Evolutionary conservation across 2,329 filamentous ascomycete genomes (phyloP).

Genomic region (Penicillium sp.): DNA sequence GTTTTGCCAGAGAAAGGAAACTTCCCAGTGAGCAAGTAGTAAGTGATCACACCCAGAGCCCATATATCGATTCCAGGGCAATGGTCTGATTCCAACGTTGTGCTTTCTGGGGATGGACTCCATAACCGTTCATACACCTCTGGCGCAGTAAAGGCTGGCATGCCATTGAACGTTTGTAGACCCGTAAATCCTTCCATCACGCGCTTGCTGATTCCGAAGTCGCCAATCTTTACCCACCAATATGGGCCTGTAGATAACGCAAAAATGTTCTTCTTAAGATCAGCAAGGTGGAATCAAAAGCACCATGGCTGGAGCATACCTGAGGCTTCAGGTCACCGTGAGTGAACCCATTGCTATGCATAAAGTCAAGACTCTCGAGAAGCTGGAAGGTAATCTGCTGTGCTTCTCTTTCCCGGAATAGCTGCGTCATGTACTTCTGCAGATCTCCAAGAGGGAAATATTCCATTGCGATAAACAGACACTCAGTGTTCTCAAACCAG

Average conservation of each 20-base stretch:
- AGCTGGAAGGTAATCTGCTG: constrained; percentile 26
- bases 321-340: constrained; percentile 35
- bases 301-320: constrained; percentile 14
- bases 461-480: constrained; percentile 35
- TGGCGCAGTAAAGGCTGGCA: constrained; percentile 7
- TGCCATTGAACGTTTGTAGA: constrained; percentile 5
- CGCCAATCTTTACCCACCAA: constrained; percentile 36
- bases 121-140: constrained; percentile 1
- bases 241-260: constrained; percentile 20
- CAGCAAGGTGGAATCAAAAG: background rate
- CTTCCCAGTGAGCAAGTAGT: background rate
- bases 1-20: background rate
- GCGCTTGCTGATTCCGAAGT: constrained; percentile 35
- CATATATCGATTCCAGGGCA: background rate
- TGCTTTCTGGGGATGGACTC: background rate
- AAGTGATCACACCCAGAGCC: background rate
- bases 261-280: constrained; percentile 26
- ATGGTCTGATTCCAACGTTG: background rate
- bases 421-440: constrained; percentile 18
- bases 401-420: constrained; percentile 22
- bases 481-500: constrained; percentile 29
- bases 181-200: constrained; percentile 8
- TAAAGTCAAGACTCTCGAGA: constrained; percentile 27
- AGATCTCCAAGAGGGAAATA: constrained; percentile 32
- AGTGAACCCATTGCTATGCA: constrained; percentile 31